Base-by-base conservation (phyloP, 2,329 filamentous ascomycete species). In the Diaporthe destruens region DNA sequence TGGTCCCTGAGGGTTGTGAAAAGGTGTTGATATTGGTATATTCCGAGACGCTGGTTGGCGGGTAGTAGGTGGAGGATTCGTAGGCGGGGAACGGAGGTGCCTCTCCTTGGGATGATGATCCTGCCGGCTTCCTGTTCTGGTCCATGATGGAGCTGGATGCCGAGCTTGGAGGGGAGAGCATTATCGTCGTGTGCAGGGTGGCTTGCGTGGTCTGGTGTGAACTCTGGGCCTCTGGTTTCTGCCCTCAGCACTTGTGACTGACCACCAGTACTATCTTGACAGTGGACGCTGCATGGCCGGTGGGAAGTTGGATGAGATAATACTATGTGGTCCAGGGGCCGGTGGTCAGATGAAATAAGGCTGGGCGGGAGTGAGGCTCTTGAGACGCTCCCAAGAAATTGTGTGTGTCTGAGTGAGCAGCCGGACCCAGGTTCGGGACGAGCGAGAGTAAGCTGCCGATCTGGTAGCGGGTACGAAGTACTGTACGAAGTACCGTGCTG, bases 21-120 rank as follows among this genome's bases (percentile, higher is more conserved):
- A 12, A 53, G 51, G 14, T 6, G 23, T 16, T 23, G 59, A 18
- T 53, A 36, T 29, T 51, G 20, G 18, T 36, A n/a, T n/a, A 57
- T 25, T 36, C 23, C 7, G 20, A n/a, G 32, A 71, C 16, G 55
- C 71, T 85, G 87, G 81, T 90, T 91, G 75, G 86, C 78, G 74
- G 84, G 83, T 53, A 61, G 14, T 61, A 23, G 12, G 42, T 53
- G 23, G 67, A 39, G 12, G 67, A 51, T 29, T 53, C 25, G 23
- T 59, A 47, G 9, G 51, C 34, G 25, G 49, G 55, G 14, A 56
- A 71, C 6, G 47, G 16, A 18, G 39, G 42, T 55, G 68, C 20
- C 11, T 51, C 34, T 57, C 67, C 53, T n/a, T 53, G 56, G 61
- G 65, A 53, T 23, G 51, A 56, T 23, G 23, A 20, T 56, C 20